phyloP scores from a whole-genome alignment of 1,284 basidiomycete genomes.

The Cyathus olla region DNA sequence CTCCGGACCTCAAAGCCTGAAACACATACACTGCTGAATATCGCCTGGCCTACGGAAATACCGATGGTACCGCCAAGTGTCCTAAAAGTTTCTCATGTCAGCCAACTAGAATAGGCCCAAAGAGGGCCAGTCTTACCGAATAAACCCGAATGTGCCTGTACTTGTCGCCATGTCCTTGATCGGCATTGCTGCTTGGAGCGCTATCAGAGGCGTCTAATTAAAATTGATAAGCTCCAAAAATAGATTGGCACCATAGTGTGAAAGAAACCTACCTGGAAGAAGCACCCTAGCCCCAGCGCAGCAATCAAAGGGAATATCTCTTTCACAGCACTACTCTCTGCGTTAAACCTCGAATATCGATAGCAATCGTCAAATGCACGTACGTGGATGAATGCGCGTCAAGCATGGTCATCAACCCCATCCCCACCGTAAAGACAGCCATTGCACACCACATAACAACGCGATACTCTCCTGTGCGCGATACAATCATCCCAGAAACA shows the following conservation, averaged over 20 bases:
- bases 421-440: slow-evolving; percentile 67
- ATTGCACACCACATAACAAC: slow-evolving; percentile 71
- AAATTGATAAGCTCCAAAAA: background rate
- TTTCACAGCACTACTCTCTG: slow-evolving; percentile 60
- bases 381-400: slow-evolving; percentile 57
- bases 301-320: slow-evolving; percentile 71
- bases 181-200: slow-evolving; percentile 85
- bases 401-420: slow-evolving; percentile 73
- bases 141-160: slow-evolving; percentile 77
- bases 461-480: slow-evolving; percentile 72
- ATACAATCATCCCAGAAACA: slow-evolving; percentile 68
- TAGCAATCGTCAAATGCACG: slow-evolving; percentile 20
- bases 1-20: background rate
- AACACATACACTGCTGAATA: slow-evolving; percentile 68
- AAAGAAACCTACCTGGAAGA: slow-evolving; percentile 65
- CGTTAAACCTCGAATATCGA: slow-evolving; percentile 7
- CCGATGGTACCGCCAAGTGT: slow-evolving; percentile 86
- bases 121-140: slow-evolving; percentile 56
- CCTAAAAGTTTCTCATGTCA: slow-evolving; percentile 39
- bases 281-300: slow-evolving; percentile 68
- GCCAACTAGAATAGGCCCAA: background rate
- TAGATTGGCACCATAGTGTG: background rate
- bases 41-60: slow-evolving; percentile 77
- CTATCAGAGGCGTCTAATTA: slow-evolving; percentile 68
- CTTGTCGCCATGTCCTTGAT: slow-evolving; percentile 85